Evolutionary conservation across 1,284 basidiomycete species (phyloP), one percentile per base, ranked within the genome.

Genomic region (Sanghuangporus sanghuang): DNA sequence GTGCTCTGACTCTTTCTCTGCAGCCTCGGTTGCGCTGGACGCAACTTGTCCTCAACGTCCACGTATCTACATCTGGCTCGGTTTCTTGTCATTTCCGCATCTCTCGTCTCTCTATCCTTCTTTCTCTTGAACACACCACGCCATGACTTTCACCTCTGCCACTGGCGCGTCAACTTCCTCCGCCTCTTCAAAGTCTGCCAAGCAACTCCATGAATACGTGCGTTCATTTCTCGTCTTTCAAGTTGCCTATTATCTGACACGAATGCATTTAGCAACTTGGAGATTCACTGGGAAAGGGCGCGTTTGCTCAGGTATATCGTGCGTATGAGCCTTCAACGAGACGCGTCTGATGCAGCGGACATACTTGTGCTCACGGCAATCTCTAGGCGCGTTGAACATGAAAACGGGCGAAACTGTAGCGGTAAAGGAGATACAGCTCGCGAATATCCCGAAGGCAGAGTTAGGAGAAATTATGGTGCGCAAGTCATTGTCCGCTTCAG

Each of bases 381-480:
- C 36, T 42, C 40, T 62, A 93, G 91, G 93, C 71, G 94, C 94
- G 39, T 82, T 99, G 73, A 98, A 98, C 73, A 98, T 94, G 88
- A 90, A 90, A 42, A 97, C 94, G 27, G 96, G 96, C 55, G 95
- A 97, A 79, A 96, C 95, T 1, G 95, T 97, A 39, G 95, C 95
- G 6, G 90, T 96, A 72, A 98, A 96, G 83, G 95, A 93, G 75
- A 96, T 96, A 71, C 90, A 94, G 71, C 79, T 99, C 66, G 89
- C 87, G 73, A 95, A 95, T 74, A 96, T 99, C 64, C 93, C 96
- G 1, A 92, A 93, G 73, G 86, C 88, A 56, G 93, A 97, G 73
- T 84, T 98, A 58, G 90, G 92, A 21, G 95, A 98, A 76, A 98
- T 99, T 73, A 98, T 98, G 96, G 94, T 93, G 71, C 69, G 85